phyloP scores from a whole-genome alignment of 768 basidiomycete genomes.

The Candolleomyces efflorescens region DNA sequence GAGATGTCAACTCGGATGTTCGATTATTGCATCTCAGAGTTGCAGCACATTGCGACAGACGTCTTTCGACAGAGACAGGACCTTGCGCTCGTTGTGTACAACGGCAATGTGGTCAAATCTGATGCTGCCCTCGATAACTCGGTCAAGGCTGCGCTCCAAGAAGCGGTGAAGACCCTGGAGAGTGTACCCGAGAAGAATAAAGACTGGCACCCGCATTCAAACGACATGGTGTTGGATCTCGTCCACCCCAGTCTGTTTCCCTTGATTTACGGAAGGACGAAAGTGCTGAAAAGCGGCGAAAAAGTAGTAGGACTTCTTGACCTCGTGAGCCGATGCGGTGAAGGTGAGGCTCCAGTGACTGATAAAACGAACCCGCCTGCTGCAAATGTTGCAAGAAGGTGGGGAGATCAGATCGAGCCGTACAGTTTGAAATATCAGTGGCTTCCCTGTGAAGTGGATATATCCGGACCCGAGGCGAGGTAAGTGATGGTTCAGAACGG shows the following conservation, averaged over 20 bases:
- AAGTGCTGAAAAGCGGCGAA: constrained; percentile 8
- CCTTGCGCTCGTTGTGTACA: constrained; percentile 13
- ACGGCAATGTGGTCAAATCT: constrained; percentile 23
- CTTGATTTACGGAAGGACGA: constrained; percentile 27
- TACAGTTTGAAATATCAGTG: constrained; percentile 13
- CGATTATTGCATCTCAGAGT: constrained; percentile 20
- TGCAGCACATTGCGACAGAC: constrained; percentile 15
- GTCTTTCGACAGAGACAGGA: constrained; percentile 5
- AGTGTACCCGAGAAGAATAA: constrained; percentile 26
- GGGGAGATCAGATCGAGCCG: not conserved
- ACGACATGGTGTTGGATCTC: constrained; percentile 38
- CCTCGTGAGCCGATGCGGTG: constrained; percentile 13
- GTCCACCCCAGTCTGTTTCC: constrained; percentile 41
- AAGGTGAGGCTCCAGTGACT: constrained; percentile 10
- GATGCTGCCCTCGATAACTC: constrained; percentile 23
- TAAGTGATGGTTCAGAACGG: too few relatives aligned
- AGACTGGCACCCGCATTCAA: constrained; percentile 42
- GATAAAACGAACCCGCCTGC: not conserved
- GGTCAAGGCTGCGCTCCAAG: constrained; percentile 16
- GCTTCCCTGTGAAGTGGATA: constrained; percentile 12
- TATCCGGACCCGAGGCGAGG: constrained; percentile 12
- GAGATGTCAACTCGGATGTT: constrained; percentile 15
- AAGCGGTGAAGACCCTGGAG: constrained; percentile 25
- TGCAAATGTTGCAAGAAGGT: not conserved
- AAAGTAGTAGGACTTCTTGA: constrained; percentile 8